These are phyloP conservation scores for Nyssa sinensis DNA, from an alignment of 148 eudicot genomes.

Conservation along the genomic window DNA sequence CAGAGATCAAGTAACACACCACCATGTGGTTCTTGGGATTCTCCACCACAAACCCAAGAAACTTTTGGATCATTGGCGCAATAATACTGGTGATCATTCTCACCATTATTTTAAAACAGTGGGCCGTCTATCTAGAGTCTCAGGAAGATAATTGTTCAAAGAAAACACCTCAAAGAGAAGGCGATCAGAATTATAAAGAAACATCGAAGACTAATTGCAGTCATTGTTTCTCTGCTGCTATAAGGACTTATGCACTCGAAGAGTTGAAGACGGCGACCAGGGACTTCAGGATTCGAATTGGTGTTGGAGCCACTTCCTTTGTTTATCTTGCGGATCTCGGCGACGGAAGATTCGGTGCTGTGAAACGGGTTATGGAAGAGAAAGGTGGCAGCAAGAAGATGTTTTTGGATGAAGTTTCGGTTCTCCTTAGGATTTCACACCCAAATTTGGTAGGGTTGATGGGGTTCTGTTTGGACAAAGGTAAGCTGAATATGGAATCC, in stretches of 20 bases:
- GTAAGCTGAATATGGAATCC: constrained; percentile 12
- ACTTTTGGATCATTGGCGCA: constrained; percentile 27
- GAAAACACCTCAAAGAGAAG: neutral
- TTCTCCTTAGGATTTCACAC: constrained; percentile 53
- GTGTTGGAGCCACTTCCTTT: constrained; percentile 46
- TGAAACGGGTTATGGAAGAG: constrained; percentile 50
- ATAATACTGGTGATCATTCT: constrained; percentile 24
- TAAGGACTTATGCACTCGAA: constrained; percentile 44
- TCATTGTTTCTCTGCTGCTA: constrained; percentile 10
- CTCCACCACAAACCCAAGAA: constrained; percentile 22
- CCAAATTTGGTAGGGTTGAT: constrained; percentile 48
- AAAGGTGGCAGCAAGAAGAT: constrained; percentile 51
- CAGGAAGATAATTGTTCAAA: neutral
- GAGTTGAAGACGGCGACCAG: constrained; percentile 44
- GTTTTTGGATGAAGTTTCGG: constrained; percentile 53
- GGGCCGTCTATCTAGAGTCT: constrained; percentile 21
- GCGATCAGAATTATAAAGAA: neutral
- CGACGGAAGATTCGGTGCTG: constrained; percentile 45
- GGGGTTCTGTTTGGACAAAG: constrained; percentile 57
- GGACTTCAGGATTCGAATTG: constrained; percentile 39
- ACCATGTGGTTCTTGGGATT: constrained; percentile 41
- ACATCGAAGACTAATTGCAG: neutral
- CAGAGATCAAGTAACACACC: neutral
- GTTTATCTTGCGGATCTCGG: constrained; percentile 54
- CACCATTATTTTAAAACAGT: constrained; percentile 27